Evolutionary conservation across 108 stramenopile species (phyloP), one percentile per base, ranked within the genome.

Genomic region (Skeletonema menzelii): DNA sequence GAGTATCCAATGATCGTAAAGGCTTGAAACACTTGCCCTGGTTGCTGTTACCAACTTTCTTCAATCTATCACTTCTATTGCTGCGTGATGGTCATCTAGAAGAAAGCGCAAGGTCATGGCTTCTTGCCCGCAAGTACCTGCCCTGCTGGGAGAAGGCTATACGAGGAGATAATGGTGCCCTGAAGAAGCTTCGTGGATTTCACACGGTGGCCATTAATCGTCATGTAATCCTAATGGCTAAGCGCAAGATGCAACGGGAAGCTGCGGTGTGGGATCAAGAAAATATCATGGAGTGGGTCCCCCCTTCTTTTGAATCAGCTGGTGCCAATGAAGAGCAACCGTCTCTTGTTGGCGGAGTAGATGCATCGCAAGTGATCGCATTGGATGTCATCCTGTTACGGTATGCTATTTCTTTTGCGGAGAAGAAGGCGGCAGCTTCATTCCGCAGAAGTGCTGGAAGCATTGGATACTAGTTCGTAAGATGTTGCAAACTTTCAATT

Each of bases 31-130:
- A 58, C 63, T 59, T 17, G 7, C 56, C 22, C 17, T 75, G 72
- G 77, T 79, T 75, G 31, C 55, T 75, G 2, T 28, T 82, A 38
- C 81, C 81, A 44, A 63, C 73, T 5, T 62, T 57, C 59, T 82
- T 82, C 31, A 82, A 82, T 74, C 81, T 82, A 20, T 73, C 81
- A 5, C 64, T 82, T n/a, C 49, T 82, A 1, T 55, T 68, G 20
- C 47, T 78, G 24, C 67, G 73, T 31, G 73, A 79, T 60, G 81
- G 81, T 15, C 77, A 59, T 22, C 30, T 79, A 17, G 76, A 82
- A 12, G 77, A 75, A 59, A 68, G 72, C 22, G 72, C 77, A 8
- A 67, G 63, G 31, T 28, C 62, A 14, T 82, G 81, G 81, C 81
- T 82, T 34, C 49, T 34, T 20, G 66, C 63, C 4, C 77, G 81